phyloP scores from a whole-genome alignment of 306 rosid species.

The Cyamopsis tetragonoloba region DNA sequence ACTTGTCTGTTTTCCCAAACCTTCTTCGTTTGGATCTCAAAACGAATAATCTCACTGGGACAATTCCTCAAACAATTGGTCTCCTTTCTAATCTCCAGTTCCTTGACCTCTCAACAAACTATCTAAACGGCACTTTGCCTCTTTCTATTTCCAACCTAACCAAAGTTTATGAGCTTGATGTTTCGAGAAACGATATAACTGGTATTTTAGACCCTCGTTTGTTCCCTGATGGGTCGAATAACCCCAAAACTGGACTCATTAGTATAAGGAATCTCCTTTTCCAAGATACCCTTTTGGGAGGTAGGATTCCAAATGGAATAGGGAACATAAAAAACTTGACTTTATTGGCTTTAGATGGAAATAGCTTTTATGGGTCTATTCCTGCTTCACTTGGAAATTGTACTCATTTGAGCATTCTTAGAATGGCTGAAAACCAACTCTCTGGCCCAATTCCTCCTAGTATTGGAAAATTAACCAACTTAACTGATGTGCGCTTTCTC shows the following conservation, averaged over 20 bases:
- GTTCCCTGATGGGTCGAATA: conserved; percentile 36
- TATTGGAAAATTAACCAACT: conserved; percentile 37
- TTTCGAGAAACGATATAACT: conserved; percentile 42
- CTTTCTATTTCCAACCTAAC: conserved; percentile 56
- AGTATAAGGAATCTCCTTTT: conserved; percentile 39
- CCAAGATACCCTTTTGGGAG: conserved; percentile 39
- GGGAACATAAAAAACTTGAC: conserved; percentile 43
- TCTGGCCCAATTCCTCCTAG: conserved; percentile 44
- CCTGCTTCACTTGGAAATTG: conserved; percentile 50
- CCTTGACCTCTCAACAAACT: conserved; percentile 54
- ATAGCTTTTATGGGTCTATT: conserved; percentile 41
- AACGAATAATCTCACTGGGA: conserved; percentile 39
- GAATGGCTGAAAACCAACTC: conserved; percentile 34
- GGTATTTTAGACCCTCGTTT: conserved; percentile 43
- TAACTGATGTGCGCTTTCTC: conserved; percentile 34
- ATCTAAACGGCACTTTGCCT: conserved; percentile 44
- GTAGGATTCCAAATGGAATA: conserved; percentile 47
- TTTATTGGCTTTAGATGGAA: conserved; percentile 39
- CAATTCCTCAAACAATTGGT: conserved; percentile 46
- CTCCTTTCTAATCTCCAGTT: conserved; percentile 40
- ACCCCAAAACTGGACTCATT: conserved; percentile 36
- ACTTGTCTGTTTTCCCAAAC: conserved; percentile 49
- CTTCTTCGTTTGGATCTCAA: conserved; percentile 58
- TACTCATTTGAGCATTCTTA: conserved; percentile 34
- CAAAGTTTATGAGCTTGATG: conserved; percentile 47